Base-by-base conservation (phyloP, 1,139 yeast species). In the Blastobotrys apis region DNA sequence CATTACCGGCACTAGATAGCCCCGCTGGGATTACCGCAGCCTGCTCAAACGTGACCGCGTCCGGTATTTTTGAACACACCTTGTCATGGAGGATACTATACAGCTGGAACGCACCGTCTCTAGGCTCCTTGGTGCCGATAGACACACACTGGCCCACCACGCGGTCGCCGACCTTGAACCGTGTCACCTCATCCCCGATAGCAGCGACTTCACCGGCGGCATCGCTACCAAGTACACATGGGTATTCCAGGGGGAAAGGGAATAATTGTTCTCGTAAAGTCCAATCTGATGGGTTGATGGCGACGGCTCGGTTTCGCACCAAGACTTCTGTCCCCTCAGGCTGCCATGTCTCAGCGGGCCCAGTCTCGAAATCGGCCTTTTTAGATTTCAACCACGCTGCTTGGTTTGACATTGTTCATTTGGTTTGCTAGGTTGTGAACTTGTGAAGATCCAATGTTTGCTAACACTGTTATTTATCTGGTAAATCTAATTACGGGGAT, bases 211-310 rank as follows among this genome's bases (percentile, higher is more conserved):
- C 66, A 43, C 94, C 94, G 40, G 82, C 66, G 33, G 72, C 55
- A 43, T 66, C 70, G 40, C 57, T 52, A 6, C 71, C 70, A n/a
- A 52, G 50, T 31, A 64, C 70, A 29, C 71, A 20, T 29, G 41
- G 41, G 26, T 37, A 37, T 4, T 36, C 60, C 21, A 81, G 84
- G 63, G 66, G 50, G 71, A 79, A 5, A 77, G 79, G 50, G 75
- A 72, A 58, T 79, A 84, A 36, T 79, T 38, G 69, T 65, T 56
- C n/a, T n/a, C n/a, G 69, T 35, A 73, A 59, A 53, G 81, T 81
- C 83, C 84, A 82, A 59, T 84, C 94, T 12, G 85, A 78, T 37
- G 94, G 94, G 58, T 84, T 84, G 33, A 75, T 71, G 4, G 87
- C 88, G 43, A 64, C 73, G 2, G 90, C 82, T 33, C 66, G 65